Evolutionary conservation across 2,329 filamentous ascomycete genomes (phyloP), one percentile per base, ranked within the genome.

Genomic region (Orbilia oligospora): DNA sequence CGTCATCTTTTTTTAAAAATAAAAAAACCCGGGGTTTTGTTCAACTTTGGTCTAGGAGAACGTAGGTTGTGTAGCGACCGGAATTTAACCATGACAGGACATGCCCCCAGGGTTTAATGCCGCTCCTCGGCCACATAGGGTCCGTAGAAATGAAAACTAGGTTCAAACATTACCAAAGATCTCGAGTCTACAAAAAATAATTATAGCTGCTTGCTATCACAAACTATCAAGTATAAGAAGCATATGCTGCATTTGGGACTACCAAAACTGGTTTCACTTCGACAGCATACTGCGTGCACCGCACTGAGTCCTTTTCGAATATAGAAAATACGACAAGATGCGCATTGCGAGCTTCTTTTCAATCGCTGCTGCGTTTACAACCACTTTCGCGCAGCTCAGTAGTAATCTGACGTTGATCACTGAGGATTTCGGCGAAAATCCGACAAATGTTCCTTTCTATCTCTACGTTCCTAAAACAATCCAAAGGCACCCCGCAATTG

Each of bases 371-470:
- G 53, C 41, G 3, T 16, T 75, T 14, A 63, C 56, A n/a, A 27
- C 53, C 27, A 22, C 71, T 38, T 10, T 68, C 2, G 44, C 71
- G 1, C 71, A 75, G 24, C 53, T 75, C 3, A 68, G 61, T 3
- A 75, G 71, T n/a, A 75, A 61, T 20, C 41, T 75, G 20, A 61
- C 51, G 5, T 53, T 75, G 41, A 56, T 75, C 18, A 75, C 71
- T n/a, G 71, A 75, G 24, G 46, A 75, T 20, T 68, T 75, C 68
- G 71, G 71, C 20, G 71, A 75, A 48, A 75, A 75, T 44, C 71
- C 71, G 10, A 75, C 63, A 16, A 68, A 75, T 49, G 55, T 46
- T 46, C 63, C 71, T 3, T 75, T 75, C 53, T 63, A 75, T 22
- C 49, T 75, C 20, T 75, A 75, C 24, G 71, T 75, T 5, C 71